Percentiles rank a stretch among this genome's conserved stretches.
These are phyloP conservation scores for Rhynchospora pubera DNA, from an alignment of 176 grass and related monocot genomes.

Conservation along the genomic window DNA sequence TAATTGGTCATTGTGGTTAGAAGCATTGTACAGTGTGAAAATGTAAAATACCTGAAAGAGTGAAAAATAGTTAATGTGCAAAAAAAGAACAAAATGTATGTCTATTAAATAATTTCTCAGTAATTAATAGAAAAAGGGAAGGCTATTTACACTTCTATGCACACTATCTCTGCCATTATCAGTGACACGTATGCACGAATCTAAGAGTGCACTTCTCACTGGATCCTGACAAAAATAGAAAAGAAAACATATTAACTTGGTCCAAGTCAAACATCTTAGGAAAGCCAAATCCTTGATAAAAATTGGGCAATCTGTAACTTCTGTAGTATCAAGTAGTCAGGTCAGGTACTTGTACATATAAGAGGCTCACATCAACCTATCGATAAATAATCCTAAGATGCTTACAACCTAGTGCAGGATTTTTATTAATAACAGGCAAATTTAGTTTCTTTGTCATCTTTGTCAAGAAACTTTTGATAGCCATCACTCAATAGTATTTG, in stretches of 20 bases:
- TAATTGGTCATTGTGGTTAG: slow-evolving; percentile 75
- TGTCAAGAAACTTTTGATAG: neutral
- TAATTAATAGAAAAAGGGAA: neutral
- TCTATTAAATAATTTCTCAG: neutral
- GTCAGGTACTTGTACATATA: neutral
- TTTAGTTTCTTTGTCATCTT: neutral
- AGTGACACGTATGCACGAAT: slow-evolving; percentile 68
- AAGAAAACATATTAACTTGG: neutral
- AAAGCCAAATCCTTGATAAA: neutral
- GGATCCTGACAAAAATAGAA: slow-evolving; percentile 54
- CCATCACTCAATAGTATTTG: neutral
- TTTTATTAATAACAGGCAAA: neutral
- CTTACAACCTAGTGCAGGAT: neutral
- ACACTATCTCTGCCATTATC: slow-evolving; percentile 90
- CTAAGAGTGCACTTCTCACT: slow-evolving; percentile 75
- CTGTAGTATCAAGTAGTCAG: slow-evolving; percentile 5
- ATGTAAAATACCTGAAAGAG: slow-evolving; percentile 73
- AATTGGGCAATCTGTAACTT: neutral
- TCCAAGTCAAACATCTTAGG: slow-evolving; percentile 16
- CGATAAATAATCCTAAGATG: neutral
- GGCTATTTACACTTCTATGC: slow-evolving; percentile 64
- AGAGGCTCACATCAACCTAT: neutral
- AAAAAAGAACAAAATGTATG: slow-evolving; percentile 7
- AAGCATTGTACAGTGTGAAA: slow-evolving; percentile 83
- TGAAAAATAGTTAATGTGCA: neutral